Evolutionary conservation across 306 rosid species (phyloP), one percentile per base, ranked within the genome.

Genomic region (Hylodesmum podocarpum): DNA sequence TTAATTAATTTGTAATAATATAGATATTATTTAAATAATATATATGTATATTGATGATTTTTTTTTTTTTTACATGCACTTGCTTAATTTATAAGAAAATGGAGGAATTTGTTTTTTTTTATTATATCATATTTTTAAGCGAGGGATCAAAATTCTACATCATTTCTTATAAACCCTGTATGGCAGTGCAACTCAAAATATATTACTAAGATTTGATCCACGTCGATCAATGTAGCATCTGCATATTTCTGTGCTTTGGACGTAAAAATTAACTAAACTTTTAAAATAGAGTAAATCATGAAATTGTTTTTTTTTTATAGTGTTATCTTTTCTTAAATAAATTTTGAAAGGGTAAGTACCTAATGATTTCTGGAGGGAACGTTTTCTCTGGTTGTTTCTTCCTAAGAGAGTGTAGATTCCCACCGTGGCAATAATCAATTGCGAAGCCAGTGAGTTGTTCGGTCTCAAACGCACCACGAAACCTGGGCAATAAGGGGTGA

Each of bases 381-480:
- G 80, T 90, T 19, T 86, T 73, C 83, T 95, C 91, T 0, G 87
- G 64, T 78, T 95, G 97, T 31, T 81, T 91, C 44, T 83, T 92
- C 18, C 91, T 64, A 1, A 90, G 85, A 16, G 86, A 72, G 73
- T 88, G 84, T 61, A 95, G 87, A 84, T 84, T 91, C 0, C 98
- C 97, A 0, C 98, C 98, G 11, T 94, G 82, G 58, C 98, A 95
- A 64, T 84, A 95, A 25, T 90, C 96, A 0, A 92, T 95, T 12
- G 91, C 93, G 44, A 86, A 89, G 0, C 93, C 97, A 2, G 76
- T 55, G 19, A 92, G 83, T 18, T 88, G 84, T 4, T 84, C 83
- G 0, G 98, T 88, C 16, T 87, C 84, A 25, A 92, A 21, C 25
- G 85, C 87, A 3, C 97, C 98, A 18, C 74, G 88, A 49, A 95